A percentile compares a stretch with the other conserved stretches of the same genome.
These are phyloP conservation scores for Byssothecium circinans DNA, from an alignment of 2,329 filamentous ascomycete genomes.

Conservation along the genomic window DNA sequence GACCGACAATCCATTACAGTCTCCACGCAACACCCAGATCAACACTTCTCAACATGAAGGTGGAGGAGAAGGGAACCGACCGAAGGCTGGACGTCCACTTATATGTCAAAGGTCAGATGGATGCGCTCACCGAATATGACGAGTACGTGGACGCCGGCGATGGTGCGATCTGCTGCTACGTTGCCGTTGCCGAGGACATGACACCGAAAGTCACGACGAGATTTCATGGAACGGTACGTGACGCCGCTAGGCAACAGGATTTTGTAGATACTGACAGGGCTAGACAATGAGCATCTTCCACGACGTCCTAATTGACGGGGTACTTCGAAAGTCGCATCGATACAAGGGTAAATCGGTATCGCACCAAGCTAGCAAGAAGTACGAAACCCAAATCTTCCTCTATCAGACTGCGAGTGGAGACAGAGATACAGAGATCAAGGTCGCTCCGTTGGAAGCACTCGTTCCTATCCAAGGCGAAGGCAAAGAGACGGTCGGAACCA, in stretches of 20 bases:
- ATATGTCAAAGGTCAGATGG: conserved; percentile 19
- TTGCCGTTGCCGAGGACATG: conserved; percentile 37
- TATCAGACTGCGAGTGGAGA: conserved; percentile 43
- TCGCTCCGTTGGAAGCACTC: conserved; percentile 71
- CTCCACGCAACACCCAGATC: background rate
- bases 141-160: conserved; percentile 28
- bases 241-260: background rate
- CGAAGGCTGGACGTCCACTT: conserved; percentile 36
- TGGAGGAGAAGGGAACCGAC: conserved; percentile 36
- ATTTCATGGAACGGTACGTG: conserved; percentile 37
- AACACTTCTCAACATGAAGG: conserved; percentile 39
- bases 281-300: conserved; percentile 30
- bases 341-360: conserved; percentile 13
- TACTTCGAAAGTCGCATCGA: conserved; percentile 25
- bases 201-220: conserved; percentile 33
- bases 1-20: background rate
- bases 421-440: conserved; percentile 90
- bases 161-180: conserved; percentile 39
- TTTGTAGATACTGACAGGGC: background rate
- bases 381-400: conserved; percentile 22
- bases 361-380: conserved; percentile 23
- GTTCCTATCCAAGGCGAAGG: conserved; percentile 8
- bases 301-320: conserved; percentile 45
- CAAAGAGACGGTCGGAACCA: conserved; percentile 27
- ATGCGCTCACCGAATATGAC: conserved; percentile 37